Percentiles rank a stretch among this genome's conserved stretches.
These are phyloP conservation scores for Tephrocybe rancida DNA, from an alignment of 768 basidiomycete genomes.

Conservation along the genomic window DNA sequence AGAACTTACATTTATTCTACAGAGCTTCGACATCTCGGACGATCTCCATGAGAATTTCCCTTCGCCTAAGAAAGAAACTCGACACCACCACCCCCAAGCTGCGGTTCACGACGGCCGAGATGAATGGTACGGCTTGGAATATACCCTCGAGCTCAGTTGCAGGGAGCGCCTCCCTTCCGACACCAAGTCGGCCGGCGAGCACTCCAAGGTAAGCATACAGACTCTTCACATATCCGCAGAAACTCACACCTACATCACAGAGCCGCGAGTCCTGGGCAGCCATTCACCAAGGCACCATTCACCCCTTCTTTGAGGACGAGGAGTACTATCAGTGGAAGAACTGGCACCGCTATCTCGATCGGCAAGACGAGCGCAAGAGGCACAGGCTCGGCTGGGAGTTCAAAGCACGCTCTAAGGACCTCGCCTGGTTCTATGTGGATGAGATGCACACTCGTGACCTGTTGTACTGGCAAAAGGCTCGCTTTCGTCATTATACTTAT, in stretches of 20 bases:
- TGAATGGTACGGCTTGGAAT: conserved; percentile 47
- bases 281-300: conserved; percentile 36
- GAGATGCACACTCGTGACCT: conserved; percentile 36
- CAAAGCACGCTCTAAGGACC: conserved; percentile 30
- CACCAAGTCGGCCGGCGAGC: conserved; percentile 36
- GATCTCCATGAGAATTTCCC: conserved; percentile 1
- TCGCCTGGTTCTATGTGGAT: conserved; percentile 35
- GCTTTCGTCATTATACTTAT: neutral
- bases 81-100: neutral
- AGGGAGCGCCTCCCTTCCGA: conserved; percentile 35
- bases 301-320: conserved; percentile 41
- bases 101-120: conserved; percentile 22
- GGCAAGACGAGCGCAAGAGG: conserved; percentile 33
- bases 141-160: conserved; percentile 43
- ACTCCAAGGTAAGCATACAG: conserved; percentile 34
- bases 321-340: conserved; percentile 45
- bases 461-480: conserved; percentile 36
- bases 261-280: conserved; percentile 49
- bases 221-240: neutral
- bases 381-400: conserved; percentile 35
- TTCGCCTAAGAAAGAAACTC: neutral
- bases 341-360: conserved; percentile 47
- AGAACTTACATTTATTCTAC: conserved; percentile 6
- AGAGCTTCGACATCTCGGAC: conserved; percentile 19
- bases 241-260: conserved; percentile 19